Base-by-base conservation (phyloP, 2,329 filamentous ascomycete species). In the Xylaria sp. region DNA sequence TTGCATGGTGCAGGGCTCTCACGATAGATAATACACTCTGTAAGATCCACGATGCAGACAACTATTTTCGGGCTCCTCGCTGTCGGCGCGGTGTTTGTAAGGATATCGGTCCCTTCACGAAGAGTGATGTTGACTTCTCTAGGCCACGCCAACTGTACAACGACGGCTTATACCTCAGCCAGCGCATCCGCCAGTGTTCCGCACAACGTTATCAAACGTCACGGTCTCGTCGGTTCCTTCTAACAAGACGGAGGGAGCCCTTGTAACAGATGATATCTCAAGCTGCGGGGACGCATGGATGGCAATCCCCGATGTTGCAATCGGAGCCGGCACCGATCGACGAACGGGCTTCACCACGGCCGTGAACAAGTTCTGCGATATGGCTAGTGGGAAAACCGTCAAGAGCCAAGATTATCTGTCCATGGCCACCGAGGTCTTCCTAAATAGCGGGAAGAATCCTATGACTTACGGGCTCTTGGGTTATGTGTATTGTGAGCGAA, bases 381-480 rank as follows among this genome's bases (percentile, higher is more conserved):
- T 72, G 51, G 73, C 70, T 24, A 61, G 72, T 34, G 75, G 75
- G 19, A 67, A 61, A 55, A 73, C 61, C 4, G 75, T 76, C 42
- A 60, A 65, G 51, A 65, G 71, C 47, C 58, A 64, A 11, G 75
- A 73, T 39, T 77, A 75, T 55, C 69, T 77, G 7, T 78, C 76
- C 3, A 73, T 78, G 72, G 75, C 74, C 9, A 78, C 75, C 9
- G 76, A 77, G 59, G 71, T 74, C n/a, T 78, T 71, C 64, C 61
- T 77, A 1, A 74, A 72, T 30, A 72, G 64, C 19, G 75, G 75
- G 27, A 73, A 71, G 62, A 62, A 74, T 8, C 73, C 75, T 3
- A 47, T 71, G 55, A 63, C 48, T 3, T 75, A 78, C 42, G 76
- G 76, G 12, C 56, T 77, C 21, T 47, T 77, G 11, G 76, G 76